Percentiles rank a stretch among this genome's conserved stretches.
Conservation (phyloP, 2,329 filamentous ascomycete species). For the Curvularia sp. region DNA sequence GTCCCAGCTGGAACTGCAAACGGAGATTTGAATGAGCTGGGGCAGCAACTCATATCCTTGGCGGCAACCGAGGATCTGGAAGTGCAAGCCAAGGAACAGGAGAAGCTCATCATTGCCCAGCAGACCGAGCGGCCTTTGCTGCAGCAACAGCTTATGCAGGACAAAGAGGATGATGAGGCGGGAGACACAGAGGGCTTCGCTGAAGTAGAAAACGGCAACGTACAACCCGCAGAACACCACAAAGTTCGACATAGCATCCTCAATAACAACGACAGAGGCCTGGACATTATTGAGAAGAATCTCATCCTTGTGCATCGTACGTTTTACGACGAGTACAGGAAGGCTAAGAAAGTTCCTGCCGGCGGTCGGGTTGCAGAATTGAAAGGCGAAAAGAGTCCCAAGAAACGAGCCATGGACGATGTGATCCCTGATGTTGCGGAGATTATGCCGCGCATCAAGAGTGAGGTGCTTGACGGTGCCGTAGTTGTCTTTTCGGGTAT, state of each 20-base stretch:
- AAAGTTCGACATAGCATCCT: slow-evolving; percentile 76
- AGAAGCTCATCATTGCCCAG: slow-evolving; percentile 86
- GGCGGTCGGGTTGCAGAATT: slow-evolving; percentile 59
- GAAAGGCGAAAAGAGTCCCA: slow-evolving; percentile 59
- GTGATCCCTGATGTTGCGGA: slow-evolving; percentile 83
- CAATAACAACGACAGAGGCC: slow-evolving; percentile 85
- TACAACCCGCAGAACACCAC: slow-evolving; percentile 40
- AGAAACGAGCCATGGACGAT: slow-evolving; percentile 57
- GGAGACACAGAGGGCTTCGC: slow-evolving; percentile 57
- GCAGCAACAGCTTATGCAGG: slow-evolving; percentile 90
- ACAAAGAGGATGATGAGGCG: slow-evolving; percentile 77
- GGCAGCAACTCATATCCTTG: slow-evolving; percentile 78
- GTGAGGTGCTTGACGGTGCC: slow-evolving; percentile 74
- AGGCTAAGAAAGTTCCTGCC: slow-evolving; percentile 53
- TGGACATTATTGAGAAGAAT: slow-evolving; percentile 77
- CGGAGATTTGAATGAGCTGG: slow-evolving; percentile 66
- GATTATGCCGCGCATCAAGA: slow-evolving; percentile 85
- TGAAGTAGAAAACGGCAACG: slow-evolving; percentile 51
- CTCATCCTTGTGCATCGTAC: slow-evolving; percentile 75
- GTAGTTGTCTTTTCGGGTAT: slow-evolving; percentile 90
- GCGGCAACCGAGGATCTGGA: slow-evolving; percentile 75
- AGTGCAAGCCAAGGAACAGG: slow-evolving; percentile 82
- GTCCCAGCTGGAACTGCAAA: slow-evolving; percentile 39
- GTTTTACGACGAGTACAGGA: slow-evolving; percentile 86
- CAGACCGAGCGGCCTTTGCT: slow-evolving; percentile 85